Conservation (phyloP, 441 rosid species). For the Gossypium laxum region DNA sequence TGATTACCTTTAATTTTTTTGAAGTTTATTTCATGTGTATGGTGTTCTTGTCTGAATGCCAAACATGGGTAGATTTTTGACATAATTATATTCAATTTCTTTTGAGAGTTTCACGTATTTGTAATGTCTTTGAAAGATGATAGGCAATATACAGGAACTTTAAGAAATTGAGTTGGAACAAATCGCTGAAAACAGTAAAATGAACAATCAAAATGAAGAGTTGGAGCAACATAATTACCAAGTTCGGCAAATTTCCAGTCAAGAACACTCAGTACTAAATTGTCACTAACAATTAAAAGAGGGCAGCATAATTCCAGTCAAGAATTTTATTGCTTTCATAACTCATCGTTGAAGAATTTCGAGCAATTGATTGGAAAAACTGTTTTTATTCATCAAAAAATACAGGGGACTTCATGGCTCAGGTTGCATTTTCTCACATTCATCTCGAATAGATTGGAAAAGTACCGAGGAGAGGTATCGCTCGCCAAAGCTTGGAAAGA, state of each 20-base stretch:
- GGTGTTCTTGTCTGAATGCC: not conserved
- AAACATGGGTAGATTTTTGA: not conserved
- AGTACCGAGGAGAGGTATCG: conserved; percentile 74
- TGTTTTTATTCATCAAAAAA: not conserved
- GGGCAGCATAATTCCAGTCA: not conserved
- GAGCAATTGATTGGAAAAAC: not conserved
- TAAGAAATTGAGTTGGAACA: not conserved
- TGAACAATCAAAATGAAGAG: not conserved
- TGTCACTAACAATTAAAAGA: not conserved
- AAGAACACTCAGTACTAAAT: not conserved
- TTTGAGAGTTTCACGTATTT: not conserved
- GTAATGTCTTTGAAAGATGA: not conserved
- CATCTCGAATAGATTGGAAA: conserved; percentile 83
- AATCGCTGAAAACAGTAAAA: not conserved
- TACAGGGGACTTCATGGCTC: conserved; percentile 33
- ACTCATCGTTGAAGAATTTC: not conserved
- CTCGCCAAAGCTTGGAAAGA: conserved; percentile 91
- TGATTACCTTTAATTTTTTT: not conserved
- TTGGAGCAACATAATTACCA: not conserved
- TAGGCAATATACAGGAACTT: not conserved
- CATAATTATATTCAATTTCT: not conserved
- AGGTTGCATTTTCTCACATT: conserved; percentile 80
- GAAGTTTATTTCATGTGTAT: not conserved
- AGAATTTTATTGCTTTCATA: not conserved
- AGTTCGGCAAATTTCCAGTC: not conserved